Conservation (phyloP, 75 land plant species). For the Chamaecyparis obtusa region DNA sequence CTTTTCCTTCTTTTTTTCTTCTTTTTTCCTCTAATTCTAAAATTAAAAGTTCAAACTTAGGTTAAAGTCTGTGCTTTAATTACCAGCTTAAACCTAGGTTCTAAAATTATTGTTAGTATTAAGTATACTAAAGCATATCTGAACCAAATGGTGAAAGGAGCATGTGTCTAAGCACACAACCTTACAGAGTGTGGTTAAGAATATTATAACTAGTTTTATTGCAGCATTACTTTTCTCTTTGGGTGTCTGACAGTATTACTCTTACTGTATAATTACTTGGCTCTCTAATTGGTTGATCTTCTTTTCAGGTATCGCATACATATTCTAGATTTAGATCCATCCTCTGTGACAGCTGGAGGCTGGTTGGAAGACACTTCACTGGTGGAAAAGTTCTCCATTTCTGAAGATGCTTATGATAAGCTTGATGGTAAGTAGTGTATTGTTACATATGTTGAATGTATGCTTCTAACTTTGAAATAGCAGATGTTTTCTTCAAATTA, state of each 20-base stretch:
- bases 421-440: constrained; percentile 47
- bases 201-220: neutral
- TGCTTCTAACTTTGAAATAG: neutral
- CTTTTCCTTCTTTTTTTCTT: neutral
- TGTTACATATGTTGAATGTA: neutral
- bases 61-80: neutral
- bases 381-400: constrained; percentile 91
- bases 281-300: neutral
- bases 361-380: constrained; percentile 97
- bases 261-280: neutral
- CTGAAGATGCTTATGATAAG: constrained; percentile 87
- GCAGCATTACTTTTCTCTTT: neutral
- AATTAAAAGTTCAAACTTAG: neutral
- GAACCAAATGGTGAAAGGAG: neutral
- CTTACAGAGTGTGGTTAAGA: neutral
- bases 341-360: constrained; percentile 94
- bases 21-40: neutral
- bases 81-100: neutral
- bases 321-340: constrained; percentile 86
- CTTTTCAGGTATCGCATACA: constrained; percentile 75
- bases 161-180: neutral
- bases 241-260: neutral
- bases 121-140: neutral
- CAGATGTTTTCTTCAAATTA: neutral
- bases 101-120: neutral